Base-by-base conservation (phyloP, 225 moss, liverwort and hornwort species). In the Pleurozium schreberi region DNA sequence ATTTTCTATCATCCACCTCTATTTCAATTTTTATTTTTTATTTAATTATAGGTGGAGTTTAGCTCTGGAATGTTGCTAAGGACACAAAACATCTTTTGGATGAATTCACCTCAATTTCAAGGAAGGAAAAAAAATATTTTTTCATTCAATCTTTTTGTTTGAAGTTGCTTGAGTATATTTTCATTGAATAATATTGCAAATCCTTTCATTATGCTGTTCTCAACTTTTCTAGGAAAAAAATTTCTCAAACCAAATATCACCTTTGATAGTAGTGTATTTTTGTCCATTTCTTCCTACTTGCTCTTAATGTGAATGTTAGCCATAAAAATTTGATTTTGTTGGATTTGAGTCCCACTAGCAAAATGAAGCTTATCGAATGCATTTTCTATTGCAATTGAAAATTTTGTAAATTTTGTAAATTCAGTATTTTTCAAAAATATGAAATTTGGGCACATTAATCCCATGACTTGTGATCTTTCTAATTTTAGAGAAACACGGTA, bases 401-500 rank as follows among this genome's bases (percentile, higher is more conserved):
- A 23, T 12, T 14, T 69, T 40, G 14, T 4, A 8, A 4, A 70
- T 8, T 42, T 42, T 0, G 0, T 42, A 70, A 42, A 26, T 5
- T 42, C 42, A 42, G 14, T 14, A 42, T 16, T 26, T 43, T 8
- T 27, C 1, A 9, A 1, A 8, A 27, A 26, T 27, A 16, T 26
- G 3, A 70, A 70, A 6, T 70, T 42, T n/a, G 12, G 8, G 2
- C 14, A 5, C 8, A 14, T 12, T 25, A 14, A n/a, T n/a, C n/a
- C 1, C 14, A 12, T 5, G 0, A 1, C 27, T 25, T 2, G 7
- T 0, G 6, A 2, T 12, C 40, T 42, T 70, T 28, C 6, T 70
- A 16, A 45, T 28, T 45, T 43, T 28, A 16, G 3, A 45, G 2
- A 9, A 9, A 16, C 0, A 45, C 3, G 3, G 3, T 71, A 17